Evolutionary conservation across 805 yeast genomes (phyloP).

Genomic region (Scheffersomyces lignosus): DNA sequence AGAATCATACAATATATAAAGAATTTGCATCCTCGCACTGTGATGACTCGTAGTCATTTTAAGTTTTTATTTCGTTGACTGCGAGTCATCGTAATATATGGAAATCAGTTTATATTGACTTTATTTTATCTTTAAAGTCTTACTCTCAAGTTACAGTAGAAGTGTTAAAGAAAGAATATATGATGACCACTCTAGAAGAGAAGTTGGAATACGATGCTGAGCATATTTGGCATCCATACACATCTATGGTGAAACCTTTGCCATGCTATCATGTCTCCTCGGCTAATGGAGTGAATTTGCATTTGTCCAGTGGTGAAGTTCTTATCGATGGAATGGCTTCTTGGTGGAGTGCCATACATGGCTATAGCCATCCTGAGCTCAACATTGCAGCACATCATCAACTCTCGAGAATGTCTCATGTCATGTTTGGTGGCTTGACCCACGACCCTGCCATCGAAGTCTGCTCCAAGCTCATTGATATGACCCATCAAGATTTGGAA

Average conservation of each 20-base stretch:
- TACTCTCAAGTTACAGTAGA: too few species aligned
- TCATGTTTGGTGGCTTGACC: slow-evolving; percentile 22
- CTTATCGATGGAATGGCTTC: slow-evolving; percentile 30
- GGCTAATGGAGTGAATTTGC: slow-evolving; percentile 19
- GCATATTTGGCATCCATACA: slow-evolving; percentile 32
- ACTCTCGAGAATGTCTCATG: slow-evolving; percentile 21
- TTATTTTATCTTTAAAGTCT: too few species aligned
- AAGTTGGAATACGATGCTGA: slow-evolving; percentile 17
- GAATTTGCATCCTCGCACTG: too few species aligned
- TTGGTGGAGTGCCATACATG: slow-evolving; percentile 33
- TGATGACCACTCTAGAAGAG: background rate
- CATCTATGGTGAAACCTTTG: slow-evolving; percentile 22
- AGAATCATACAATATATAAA: too few species aligned
- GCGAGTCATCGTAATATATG: too few species aligned
- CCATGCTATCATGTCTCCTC: slow-evolving; percentile 20
- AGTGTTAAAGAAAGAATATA: too few species aligned
- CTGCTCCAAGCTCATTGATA: slow-evolving; percentile 26
- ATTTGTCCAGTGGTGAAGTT: slow-evolving; percentile 13
- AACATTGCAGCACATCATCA: slow-evolving; percentile 30
- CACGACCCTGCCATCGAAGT: slow-evolving; percentile 22
- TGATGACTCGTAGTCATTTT: too few species aligned
- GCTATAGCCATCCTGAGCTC: slow-evolving; percentile 19
- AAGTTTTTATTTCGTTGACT: too few species aligned
- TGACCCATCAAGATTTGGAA: slow-evolving; percentile 26
- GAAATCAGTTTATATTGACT: too few species aligned